Base-by-base conservation (phyloP, 306 rosid species). In the Citrullus amarus region DNA sequence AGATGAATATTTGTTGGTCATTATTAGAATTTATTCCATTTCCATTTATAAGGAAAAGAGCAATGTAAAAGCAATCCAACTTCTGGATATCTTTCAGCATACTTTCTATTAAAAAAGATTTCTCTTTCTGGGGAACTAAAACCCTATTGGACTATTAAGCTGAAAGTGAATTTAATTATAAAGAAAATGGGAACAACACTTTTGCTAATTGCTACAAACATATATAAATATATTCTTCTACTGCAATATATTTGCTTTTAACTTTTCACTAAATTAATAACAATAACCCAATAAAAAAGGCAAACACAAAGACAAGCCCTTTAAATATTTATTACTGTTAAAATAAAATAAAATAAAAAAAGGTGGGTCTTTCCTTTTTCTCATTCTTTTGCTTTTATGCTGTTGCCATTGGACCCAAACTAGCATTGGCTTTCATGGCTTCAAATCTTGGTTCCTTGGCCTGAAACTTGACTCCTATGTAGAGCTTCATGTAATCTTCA, bases 401-500 rank as follows among this genome's bases (percentile, higher is more conserved):
- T 32, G 89, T 90, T 18, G 96, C 89, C 80, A 90, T 80, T 82
- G 92, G 90, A 76, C 81, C 93, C 82, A 82, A 54, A 57, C 71
- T 86, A 57, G 78, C 85, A 84, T 55, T 84, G 50, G 87, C 85
- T 87, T 94, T 90, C 81, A 92, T 76, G 80, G 93, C 96, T 86
- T 92, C 97, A 87, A 94, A 94, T 82, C 98, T 88, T 55, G 98
- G 98, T 53, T 89, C 97, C 86, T 94, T 94, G 25, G 97, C 89
- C 57, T 94, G 83, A 67, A 94, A 94, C 83, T 94, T 94, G 59
- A 94, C 62, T 3, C 54, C 79, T 51, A 93, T 81, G 75, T 94
- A 94, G 28, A 89, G 90, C 80, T 94, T 91, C 98, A 94, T 94
- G 89, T 94, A 94, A 46, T 94, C 98, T 73, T 89, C 95, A 78